phyloP scores from a whole-genome alignment of 2,329 filamentous ascomycete species.

The Coniochaeta sp. region DNA sequence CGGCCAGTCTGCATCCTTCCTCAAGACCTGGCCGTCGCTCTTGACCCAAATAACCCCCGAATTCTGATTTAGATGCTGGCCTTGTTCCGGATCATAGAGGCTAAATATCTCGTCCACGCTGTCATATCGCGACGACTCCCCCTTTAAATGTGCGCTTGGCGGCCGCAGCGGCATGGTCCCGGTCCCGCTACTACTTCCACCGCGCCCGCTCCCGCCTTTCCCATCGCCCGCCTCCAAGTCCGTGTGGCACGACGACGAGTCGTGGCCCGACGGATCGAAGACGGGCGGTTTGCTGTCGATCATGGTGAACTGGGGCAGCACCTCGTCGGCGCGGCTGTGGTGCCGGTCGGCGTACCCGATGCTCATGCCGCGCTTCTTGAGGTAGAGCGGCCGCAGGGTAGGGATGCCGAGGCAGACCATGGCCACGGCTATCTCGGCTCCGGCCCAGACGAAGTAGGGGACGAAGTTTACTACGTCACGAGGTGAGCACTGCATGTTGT shows the following conservation, averaged over 20 bases:
- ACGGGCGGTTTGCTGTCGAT: conserved; percentile 40
- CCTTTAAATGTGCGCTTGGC: conserved; percentile 10
- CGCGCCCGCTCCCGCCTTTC: conserved; percentile 1
- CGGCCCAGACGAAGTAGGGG: conserved; percentile 27
- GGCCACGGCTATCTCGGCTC: conserved; percentile 28
- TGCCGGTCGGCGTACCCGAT: conserved; percentile 33
- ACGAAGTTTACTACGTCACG: conserved; percentile 23
- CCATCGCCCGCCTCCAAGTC: conserved; percentile 8
- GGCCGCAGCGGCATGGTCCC: conserved; percentile 9
- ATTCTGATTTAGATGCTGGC: conserved; percentile 7
- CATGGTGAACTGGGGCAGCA: conserved; percentile 26
- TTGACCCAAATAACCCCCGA: conserved; percentile 20
- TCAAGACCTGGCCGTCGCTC: conserved; percentile 18
- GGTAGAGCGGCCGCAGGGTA: conserved; percentile 29
- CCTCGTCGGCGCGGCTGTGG: conserved; percentile 37
- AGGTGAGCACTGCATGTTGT: not conserved
- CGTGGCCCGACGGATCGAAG: conserved; percentile 3
- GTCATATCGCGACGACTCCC: conserved; percentile 13
- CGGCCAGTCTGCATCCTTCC: conserved; percentile 16
- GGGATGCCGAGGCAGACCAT: conserved; percentile 33
- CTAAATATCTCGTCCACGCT: conserved; percentile 24
- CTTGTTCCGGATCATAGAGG: conserved; percentile 15
- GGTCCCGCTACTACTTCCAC: conserved; percentile 1
- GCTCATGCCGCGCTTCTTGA: conserved; percentile 30
- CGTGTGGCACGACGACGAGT: conserved; percentile 17